phyloP scores from a whole-genome alignment of 768 basidiomycete genomes.

The Amanita molliuscula region DNA sequence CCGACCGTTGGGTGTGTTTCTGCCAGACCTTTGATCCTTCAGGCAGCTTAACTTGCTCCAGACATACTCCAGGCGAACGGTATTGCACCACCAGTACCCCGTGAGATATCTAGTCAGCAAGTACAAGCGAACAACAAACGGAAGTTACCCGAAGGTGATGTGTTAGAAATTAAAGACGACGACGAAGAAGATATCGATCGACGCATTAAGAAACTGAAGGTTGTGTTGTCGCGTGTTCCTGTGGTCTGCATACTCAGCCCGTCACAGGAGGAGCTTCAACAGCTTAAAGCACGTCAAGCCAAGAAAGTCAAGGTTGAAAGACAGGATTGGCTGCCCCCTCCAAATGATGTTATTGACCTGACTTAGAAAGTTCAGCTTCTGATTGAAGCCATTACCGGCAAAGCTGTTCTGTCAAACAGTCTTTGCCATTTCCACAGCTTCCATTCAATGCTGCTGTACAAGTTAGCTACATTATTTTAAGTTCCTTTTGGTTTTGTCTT shows the following conservation, averaged over 20 bases:
- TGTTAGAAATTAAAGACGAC: neutral
- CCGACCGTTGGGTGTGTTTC: constrained; percentile 13
- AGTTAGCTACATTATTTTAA: too few species aligned
- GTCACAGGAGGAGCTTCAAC: neutral
- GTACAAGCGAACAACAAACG: neutral
- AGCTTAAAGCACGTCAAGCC: neutral
- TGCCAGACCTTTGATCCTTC: neutral
- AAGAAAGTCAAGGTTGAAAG: neutral
- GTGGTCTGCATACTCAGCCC: neutral
- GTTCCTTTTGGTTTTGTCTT: too few species aligned
- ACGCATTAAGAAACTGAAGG: neutral
- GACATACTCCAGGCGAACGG: constrained; percentile 12
- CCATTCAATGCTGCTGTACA: too few species aligned
- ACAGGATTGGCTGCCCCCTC: too few species aligned
- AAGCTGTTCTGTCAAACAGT: too few species aligned
- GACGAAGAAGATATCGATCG: neutral
- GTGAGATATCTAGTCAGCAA: neutral
- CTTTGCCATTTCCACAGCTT: too few species aligned
- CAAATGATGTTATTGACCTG: neutral
- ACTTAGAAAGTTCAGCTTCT: neutral
- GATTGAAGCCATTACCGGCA: too few species aligned
- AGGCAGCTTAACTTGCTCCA: neutral
- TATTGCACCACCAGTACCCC: constrained; percentile 7
- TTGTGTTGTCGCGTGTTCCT: neutral
- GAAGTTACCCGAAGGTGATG: neutral